Conservation (phyloP, 345 rosid species). For the Hypericum androsaemum region DNA sequence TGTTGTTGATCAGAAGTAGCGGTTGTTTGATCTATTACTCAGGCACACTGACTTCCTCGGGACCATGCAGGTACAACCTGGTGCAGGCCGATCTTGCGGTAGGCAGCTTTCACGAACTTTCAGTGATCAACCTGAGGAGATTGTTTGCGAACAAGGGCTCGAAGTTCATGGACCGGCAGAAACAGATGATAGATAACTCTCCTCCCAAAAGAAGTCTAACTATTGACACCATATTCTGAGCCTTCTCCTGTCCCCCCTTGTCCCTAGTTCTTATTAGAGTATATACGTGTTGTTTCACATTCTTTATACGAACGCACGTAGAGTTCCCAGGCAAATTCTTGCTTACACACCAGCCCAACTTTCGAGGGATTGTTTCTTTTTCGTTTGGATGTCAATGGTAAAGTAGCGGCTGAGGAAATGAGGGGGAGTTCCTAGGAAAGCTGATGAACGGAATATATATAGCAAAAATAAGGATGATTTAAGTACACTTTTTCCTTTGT, state of each 20-base stretch:
- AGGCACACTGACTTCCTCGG: neutral
- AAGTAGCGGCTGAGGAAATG: no score
- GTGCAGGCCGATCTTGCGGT: constrained; percentile 93
- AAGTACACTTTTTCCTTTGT: no score
- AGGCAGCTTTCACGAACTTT: constrained; percentile 68
- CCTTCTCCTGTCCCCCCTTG: neutral
- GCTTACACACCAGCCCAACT: no score
- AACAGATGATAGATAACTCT: constrained; percentile 61
- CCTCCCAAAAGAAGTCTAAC: constrained; percentile 78
- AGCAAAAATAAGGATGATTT: no score
- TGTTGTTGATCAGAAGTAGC: neutral
- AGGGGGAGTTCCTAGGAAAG: no score
- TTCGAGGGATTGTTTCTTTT: no score
- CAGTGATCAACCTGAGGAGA: constrained; percentile 84
- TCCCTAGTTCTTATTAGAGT: neutral
- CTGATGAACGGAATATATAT: no score
- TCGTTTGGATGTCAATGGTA: no score
- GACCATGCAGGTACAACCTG: constrained; percentile 64
- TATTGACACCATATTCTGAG: constrained; percentile 74
- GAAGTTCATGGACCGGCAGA: constrained; percentile 78
- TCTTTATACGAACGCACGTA: no score
- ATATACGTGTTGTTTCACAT: no score
- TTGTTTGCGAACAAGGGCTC: constrained; percentile 85
- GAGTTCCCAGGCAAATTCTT: no score
- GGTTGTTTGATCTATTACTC: neutral